Conservation (phyloP, 2,329 filamentous ascomycete genomes). For the Zymoseptoria pseudotritici region DNA sequence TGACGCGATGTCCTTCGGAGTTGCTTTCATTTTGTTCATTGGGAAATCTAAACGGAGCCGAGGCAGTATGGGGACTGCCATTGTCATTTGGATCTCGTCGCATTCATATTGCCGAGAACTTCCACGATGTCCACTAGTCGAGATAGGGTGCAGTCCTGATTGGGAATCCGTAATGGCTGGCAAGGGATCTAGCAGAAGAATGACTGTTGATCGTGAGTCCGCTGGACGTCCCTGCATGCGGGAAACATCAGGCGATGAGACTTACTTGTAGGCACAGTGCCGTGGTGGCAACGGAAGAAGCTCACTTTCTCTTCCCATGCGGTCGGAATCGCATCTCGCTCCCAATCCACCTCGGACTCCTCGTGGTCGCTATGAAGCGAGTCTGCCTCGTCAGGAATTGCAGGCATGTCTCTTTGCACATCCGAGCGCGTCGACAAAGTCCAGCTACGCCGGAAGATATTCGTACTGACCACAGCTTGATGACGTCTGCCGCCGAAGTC, state of each 20-base stretch:
- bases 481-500: not conserved
- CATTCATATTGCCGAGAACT: not conserved
- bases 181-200: slow-evolving; percentile 12
- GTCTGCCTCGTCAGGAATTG: no score
- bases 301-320: slow-evolving; percentile 12
- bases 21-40: not conserved
- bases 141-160: not conserved
- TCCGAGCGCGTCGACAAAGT: not conserved
- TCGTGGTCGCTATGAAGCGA: no score
- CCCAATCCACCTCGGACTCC: no score
- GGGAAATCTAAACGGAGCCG: not conserved
- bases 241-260: not conserved
- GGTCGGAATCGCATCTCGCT: slow-evolving; percentile 1
- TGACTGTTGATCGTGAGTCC: not conserved
- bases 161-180: slow-evolving; percentile 5
- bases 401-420: no score
- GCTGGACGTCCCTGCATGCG: not conserved
- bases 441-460: slow-evolving; percentile 8
- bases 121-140: not conserved
- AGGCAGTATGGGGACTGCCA: slow-evolving; percentile 1
- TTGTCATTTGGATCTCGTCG: not conserved
- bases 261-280: slow-evolving; percentile 3
- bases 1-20: not conserved
- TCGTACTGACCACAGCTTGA: not conserved
- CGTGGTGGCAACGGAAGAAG: slow-evolving; percentile 1